A percentile compares a stretch with the other conserved stretches of the same genome.
phyloP scores from a whole-genome alignment of 176 grass and related monocot genomes.

The maize (Zea mays) region DNA sequence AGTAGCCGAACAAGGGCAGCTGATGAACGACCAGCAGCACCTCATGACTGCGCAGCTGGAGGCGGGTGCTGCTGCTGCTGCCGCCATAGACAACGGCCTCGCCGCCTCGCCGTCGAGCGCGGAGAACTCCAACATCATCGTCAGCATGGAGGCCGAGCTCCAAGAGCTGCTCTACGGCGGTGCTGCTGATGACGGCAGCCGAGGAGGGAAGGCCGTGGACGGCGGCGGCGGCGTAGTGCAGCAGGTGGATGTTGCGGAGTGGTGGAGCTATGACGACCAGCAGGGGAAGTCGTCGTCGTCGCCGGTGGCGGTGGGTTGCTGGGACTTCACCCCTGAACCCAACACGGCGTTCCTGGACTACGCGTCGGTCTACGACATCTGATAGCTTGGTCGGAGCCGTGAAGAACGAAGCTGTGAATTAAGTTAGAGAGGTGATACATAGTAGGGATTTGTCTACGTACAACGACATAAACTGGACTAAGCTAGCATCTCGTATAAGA shows the following conservation, averaged over 20 bases:
- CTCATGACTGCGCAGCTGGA: conserved; percentile 30
- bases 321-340: conserved; percentile 53
- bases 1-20: conserved; percentile 28
- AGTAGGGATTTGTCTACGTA: conserved; percentile 32
- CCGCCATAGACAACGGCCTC: conserved; percentile 38
- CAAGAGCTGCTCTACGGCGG: conserved; percentile 63
- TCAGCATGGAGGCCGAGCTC: conserved; percentile 66
- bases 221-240: not conserved
- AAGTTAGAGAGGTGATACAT: conserved; percentile 29
- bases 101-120: conserved; percentile 49
- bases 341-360: conserved; percentile 58
- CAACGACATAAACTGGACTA: conserved; percentile 8
- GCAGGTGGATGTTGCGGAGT: conserved; percentile 50
- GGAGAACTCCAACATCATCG: conserved; percentile 45
- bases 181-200: not conserved
- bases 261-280: conserved; percentile 67
- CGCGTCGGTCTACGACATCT: conserved; percentile 51
- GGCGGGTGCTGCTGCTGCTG: not conserved
- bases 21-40: conserved; percentile 21
- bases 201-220: not conserved
- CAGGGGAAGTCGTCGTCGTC: conserved; percentile 33
- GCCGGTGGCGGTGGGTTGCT: conserved; percentile 30
- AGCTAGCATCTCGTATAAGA: conserved; percentile 44
- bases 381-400: not conserved
- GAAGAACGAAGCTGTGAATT: not conserved